phyloP scores from a whole-genome alignment of 305 asterid genomes.

The Petunia hybrid region DNA sequence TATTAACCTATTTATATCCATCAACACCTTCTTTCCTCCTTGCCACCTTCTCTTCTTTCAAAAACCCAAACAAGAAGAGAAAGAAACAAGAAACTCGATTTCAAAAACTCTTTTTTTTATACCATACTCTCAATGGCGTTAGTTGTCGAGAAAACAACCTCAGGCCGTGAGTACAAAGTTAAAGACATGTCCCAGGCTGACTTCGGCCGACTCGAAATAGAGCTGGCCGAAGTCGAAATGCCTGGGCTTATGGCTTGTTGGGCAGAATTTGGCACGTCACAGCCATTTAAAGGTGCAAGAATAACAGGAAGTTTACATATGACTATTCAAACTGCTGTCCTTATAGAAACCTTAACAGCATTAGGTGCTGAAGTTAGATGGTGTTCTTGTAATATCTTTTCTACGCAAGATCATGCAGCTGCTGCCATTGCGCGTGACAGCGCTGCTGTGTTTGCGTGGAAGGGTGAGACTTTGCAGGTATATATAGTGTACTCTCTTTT shows the following conservation, averaged over 20 bases:
- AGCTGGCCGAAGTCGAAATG: constrained; percentile 75
- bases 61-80: constrained; percentile 34
- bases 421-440: constrained; percentile 75
- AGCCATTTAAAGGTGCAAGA: constrained; percentile 74
- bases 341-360: constrained; percentile 68
- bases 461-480: constrained; percentile 53
- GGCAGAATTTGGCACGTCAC: constrained; percentile 68
- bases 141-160: constrained; percentile 59
- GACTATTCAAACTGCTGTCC: constrained; percentile 78
- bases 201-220: constrained; percentile 73
- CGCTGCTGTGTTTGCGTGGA: constrained; percentile 77
- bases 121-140: constrained; percentile 52
- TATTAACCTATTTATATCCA: constrained; percentile 54
- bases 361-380: constrained; percentile 76
- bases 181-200: constrained; percentile 79
- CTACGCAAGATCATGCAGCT: constrained; percentile 78
- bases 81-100: constrained; percentile 26
- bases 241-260: constrained; percentile 74
- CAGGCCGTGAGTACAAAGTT: constrained; percentile 81
- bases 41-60: constrained; percentile 36
- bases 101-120: neutral
- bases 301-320: constrained; percentile 76
- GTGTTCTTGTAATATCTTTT: constrained; percentile 80
- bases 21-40: neutral
- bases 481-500: too few relatives aligned